A percentile compares a stretch with the other conserved stretches of the same genome.
These are phyloP conservation scores for Micractinium conductrix DNA, from an alignment of 139 green algal genomes.

Conservation along the genomic window DNA sequence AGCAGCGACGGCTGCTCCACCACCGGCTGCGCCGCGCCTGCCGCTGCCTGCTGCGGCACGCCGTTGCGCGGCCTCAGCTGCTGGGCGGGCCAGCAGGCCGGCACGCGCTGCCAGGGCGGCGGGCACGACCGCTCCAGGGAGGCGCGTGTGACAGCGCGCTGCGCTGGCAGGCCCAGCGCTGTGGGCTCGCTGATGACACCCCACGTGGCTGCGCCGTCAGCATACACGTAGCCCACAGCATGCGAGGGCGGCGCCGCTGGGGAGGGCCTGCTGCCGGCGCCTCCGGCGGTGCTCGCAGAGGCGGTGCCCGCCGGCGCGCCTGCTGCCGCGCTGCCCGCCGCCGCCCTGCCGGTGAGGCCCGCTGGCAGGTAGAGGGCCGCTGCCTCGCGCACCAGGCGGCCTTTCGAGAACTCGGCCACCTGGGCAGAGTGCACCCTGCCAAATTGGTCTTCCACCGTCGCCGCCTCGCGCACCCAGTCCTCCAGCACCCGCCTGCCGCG, in stretches of 20 bases:
- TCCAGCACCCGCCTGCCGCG: neutral
- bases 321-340: neutral
- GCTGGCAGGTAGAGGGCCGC: conserved; percentile 17
- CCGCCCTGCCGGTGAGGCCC: neutral
- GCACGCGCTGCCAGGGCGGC: conserved; percentile 2
- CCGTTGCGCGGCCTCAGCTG: neutral
- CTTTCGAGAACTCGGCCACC: neutral
- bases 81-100: neutral
- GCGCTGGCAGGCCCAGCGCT: neutral
- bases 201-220: neutral
- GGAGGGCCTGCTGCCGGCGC: too few relatives aligned
- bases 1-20: neutral
- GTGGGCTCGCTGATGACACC: neutral
- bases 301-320: too few relatives aligned
- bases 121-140: neutral
- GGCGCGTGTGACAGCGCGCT: neutral
- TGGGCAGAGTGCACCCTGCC: conserved; percentile 5
- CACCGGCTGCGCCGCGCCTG: too few relatives aligned
- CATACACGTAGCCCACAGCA: neutral
- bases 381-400: neutral
- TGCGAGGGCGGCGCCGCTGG: neutral
- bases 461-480: neutral
- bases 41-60: neutral
- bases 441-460: neutral
- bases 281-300: neutral